phyloP scores from a whole-genome alignment of 148 eudicot genomes.

The Pharnaceum exiguum region DNA sequence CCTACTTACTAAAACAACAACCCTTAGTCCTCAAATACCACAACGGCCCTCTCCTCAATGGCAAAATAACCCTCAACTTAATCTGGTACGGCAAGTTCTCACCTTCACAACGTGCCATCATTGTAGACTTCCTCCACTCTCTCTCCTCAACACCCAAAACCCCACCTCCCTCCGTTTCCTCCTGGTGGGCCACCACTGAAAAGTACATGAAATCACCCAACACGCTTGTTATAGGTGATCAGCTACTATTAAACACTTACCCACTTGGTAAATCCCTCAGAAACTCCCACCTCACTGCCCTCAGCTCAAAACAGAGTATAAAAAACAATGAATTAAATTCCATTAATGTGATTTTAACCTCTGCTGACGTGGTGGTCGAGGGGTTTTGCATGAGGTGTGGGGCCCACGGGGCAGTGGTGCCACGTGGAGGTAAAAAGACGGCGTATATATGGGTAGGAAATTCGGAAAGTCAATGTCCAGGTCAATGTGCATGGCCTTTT shows the following conservation, averaged over 20 bases:
- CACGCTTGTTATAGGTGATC: slow-evolving; percentile 35
- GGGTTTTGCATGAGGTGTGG: slow-evolving; percentile 75
- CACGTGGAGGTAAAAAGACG: not conserved
- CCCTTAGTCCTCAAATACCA: slow-evolving; percentile 49
- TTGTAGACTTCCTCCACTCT: slow-evolving; percentile 57
- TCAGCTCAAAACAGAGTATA: slow-evolving; percentile 22
- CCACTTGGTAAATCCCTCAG: slow-evolving; percentile 47
- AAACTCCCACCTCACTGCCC: slow-evolving; percentile 22
- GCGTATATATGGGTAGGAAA: slow-evolving; percentile 61
- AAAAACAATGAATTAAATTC: not conserved
- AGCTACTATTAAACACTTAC: slow-evolving; percentile 32
- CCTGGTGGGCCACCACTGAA: slow-evolving; percentile 68
- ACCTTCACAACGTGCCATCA: slow-evolving; percentile 52
- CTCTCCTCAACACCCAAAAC: slow-evolving; percentile 17
- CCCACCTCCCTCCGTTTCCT: slow-evolving; percentile 45
- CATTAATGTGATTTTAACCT: slow-evolving; percentile 46
- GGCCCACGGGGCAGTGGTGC: slow-evolving; percentile 40
- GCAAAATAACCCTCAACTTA: slow-evolving; percentile 52
- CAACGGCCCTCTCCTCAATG: slow-evolving; percentile 52
- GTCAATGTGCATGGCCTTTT: slow-evolving; percentile 63
- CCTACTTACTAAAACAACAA: slow-evolving; percentile 38
- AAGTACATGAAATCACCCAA: slow-evolving; percentile 45
- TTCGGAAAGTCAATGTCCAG: slow-evolving; percentile 48
- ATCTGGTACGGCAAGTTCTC: slow-evolving; percentile 77
- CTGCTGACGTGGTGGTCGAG: slow-evolving; percentile 51